Base-by-base conservation (phyloP, 2,329 filamentous ascomycete species). In the Setomelanomma holmii region DNA sequence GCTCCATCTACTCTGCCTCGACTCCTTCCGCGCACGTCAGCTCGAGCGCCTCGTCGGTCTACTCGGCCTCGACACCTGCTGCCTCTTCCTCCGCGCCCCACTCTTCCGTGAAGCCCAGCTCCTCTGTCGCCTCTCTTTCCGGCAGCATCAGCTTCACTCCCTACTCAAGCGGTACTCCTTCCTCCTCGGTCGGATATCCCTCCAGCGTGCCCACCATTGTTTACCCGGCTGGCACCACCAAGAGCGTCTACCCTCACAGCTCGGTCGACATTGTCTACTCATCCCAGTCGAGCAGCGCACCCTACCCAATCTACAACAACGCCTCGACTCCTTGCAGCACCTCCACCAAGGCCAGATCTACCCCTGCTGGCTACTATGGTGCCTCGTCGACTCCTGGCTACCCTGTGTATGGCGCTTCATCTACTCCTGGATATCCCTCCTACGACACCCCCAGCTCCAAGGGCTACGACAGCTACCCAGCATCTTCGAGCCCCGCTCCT, bases 241-340 rank as follows among this genome's bases (percentile, higher is more conserved):
- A 27, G 21, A 11, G 12, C 4, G 33, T 45, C 21, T 40, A 39
- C 34, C 35, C 35, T 16, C 36, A 47, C 22, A 19, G 10, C 35
- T 39, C 22, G 20, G 12, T n/a, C 23, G 19, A 27, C 14, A n/a
- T 30, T 23, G 21, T 17, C 38, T 40, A 40, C 19, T 12, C 38
- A 7, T 40, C 38, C 10, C 27, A 30, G 8, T 30, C 36, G 14
- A 24, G 19, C 30, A 23, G 34, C 34, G 12, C 16, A 6, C 14
- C 11, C 12, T 20, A 12, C 6, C 45, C 36, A 12, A 5, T 16
- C 22, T 24, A 21, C 11, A 21, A 30, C 39, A 24, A 47, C 11
- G 24, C 36, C 19, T 20, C 36, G 7, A 49, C 46, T 11, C 22
- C 46, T 30, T 49, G 46, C 46, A 49, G 22, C 14, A 42, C 46